Evolutionary conservation across 306 rosid species (phyloP), one percentile per base, ranked within the genome.

Genomic region (Macrotyloma uniflorum): DNA sequence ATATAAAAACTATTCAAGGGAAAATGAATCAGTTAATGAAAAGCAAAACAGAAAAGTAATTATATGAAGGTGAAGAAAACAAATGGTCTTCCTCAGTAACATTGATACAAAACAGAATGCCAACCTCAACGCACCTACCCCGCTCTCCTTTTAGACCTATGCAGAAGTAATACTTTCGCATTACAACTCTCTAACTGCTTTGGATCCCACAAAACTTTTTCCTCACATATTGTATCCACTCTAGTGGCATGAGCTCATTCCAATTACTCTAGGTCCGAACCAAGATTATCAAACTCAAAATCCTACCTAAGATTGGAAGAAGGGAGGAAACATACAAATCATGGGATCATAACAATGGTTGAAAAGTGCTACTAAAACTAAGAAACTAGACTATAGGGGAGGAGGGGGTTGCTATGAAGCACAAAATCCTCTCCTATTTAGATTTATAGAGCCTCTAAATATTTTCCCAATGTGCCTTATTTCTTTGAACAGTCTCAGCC

Each of bases 1-100:
- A 75, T 9, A 74, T 26, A 38, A 62, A 79, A 64, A 26, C 12
- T 71, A 71, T 74, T 26, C n/a, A 38, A 46, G 70, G 50, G 62
- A 43, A 43, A 35, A 78, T 55, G 75, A 77, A 64, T 77, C 24
- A 28, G 26, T 28, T 18, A 13, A 53, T 3, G 50, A 65, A 18
- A 76, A 53, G 67, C 30, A 40, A 51, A 67, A 53, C 75, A 23
- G 53, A 53, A 54, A 67, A 66, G 57, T n/a, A 77, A n/a, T 7
- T 38, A 53, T 67, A 67, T 19, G 23, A 77, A 26, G 58, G 45
- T 67, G 50, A 40, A 24, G 36, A 62, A 18, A 63, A 23, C 20
- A 47, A 18, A 47, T 20, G 72, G 35, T 63, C 28, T 35, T 45
- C 47, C 70, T 64, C 28, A 4, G 0, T 35, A 35, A 6, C n/a